Base-by-base conservation (phyloP, 108 stramenopile species). In the Hondaea fermentalgiana region DNA sequence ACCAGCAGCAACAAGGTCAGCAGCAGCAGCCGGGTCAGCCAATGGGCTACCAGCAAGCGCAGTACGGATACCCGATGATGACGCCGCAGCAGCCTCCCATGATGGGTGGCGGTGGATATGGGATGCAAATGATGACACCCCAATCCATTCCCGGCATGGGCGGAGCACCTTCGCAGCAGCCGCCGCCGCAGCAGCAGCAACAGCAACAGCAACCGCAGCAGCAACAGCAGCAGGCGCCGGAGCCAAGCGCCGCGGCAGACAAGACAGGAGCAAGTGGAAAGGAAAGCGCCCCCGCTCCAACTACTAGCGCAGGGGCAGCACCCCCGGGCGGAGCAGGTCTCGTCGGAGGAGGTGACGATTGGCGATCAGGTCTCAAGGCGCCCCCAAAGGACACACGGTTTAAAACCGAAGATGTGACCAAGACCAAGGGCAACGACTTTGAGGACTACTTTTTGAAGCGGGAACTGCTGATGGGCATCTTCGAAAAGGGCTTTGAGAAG, bases 401-500 rank as follows among this genome's bases (percentile, higher is more conserved):
- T 94, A 96, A 96, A 90, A 97, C 97, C 21, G 96, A 97, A 91
- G 98, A 98, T 92, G 97, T 98, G 72, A 98, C 97, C 44, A 95
- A 96, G 87, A 98, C 98, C 29, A 97, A 97, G 88, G 98, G 98
- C 57, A 94, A 98, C 87, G 98, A 98, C 57, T 99, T 99, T 90
- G 97, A 98, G 94, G 99, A 99, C 91, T 98, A 98, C 91, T 98
- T 97, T 90, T 93, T 97, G 87, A 96, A 97, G 93, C 93, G 96
- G 60, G 98, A 98, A 90, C 95, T 98, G 10, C 92, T 99, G 58
- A 98, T 98, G 98, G 99, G 98, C 51, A 98, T 99, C 60, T 98
- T 98, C 90, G 98, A 99, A 92, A 98, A 98, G 94, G 99, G 99
- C 23, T 99, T 98, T 72, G 99, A 99, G 90, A 95, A 96, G 88